Evolutionary conservation across 2,329 filamentous ascomycete species (phyloP).

Genomic region (Aureobasidium sp.): DNA sequence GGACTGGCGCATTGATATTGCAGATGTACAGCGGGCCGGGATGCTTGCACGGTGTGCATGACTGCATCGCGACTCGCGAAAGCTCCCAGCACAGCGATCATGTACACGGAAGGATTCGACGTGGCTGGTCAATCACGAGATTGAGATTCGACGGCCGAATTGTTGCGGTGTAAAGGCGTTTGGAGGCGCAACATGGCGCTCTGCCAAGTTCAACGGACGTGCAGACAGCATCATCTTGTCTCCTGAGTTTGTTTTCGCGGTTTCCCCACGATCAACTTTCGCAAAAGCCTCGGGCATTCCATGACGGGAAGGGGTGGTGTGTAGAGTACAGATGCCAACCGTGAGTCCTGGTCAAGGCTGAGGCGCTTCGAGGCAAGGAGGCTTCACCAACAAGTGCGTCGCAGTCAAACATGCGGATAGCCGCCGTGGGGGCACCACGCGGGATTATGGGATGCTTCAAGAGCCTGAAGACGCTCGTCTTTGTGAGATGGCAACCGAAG

Average conservation of each 20-base stretch:
- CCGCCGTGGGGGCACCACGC: background rate
- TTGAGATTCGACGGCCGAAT: background rate
- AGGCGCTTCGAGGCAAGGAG: background rate
- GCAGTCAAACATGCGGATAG: background rate
- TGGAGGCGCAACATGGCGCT: background rate
- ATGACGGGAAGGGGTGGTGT: background rate
- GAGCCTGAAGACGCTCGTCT: background rate
- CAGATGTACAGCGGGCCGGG: background rate
- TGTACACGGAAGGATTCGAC: conserved; percentile 3
- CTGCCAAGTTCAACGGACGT: background rate
- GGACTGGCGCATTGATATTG: conserved; percentile 2
- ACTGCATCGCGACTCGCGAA: background rate
- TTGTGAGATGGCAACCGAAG: background rate
- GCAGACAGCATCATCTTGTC: conserved; percentile 4
- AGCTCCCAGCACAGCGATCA: background rate
- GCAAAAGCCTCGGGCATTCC: background rate
- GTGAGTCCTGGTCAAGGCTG: background rate
- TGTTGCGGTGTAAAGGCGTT: conserved; percentile 10
- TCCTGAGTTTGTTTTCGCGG: background rate
- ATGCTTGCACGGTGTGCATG: background rate
- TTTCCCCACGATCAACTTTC: background rate
- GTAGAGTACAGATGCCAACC: background rate
- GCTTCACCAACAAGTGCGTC: background rate
- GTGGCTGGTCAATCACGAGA: conserved; percentile 4
- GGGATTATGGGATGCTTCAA: background rate